Percentiles rank a stretch among this genome's conserved stretches.
Conservation (phyloP, 2,329 filamentous ascomycete species). For the Xylariaceae sp. region DNA sequence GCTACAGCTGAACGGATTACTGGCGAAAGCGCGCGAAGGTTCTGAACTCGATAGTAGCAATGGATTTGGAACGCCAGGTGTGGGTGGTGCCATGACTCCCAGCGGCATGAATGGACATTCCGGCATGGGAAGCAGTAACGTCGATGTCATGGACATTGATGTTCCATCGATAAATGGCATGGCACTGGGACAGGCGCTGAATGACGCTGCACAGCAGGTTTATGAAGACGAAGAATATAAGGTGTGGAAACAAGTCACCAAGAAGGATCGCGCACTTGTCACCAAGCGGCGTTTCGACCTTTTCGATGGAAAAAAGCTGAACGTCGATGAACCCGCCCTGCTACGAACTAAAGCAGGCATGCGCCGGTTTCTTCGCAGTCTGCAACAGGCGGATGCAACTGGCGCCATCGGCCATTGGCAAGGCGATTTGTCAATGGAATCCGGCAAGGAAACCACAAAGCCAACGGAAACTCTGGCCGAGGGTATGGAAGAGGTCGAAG, state of each 20-base stretch:
- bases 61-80: slow-evolving; percentile 77
- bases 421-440: slow-evolving; percentile 41
- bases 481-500: slow-evolving; percentile 86
- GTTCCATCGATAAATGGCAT: slow-evolving; percentile 64
- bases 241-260: slow-evolving; percentile 98
- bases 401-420: slow-evolving; percentile 36
- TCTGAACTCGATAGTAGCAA: slow-evolving; percentile 83
- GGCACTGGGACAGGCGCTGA: slow-evolving; percentile 56
- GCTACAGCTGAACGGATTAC: slow-evolving; percentile 59
- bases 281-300: slow-evolving; percentile 81
- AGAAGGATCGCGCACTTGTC: slow-evolving; percentile 83
- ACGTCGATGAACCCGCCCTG: slow-evolving; percentile 80
- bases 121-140: slow-evolving; percentile 68
- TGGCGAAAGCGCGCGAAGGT: slow-evolving; percentile 58
- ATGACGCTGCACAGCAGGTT: slow-evolving; percentile 64
- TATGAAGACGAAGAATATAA: slow-evolving; percentile 94
- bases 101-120: slow-evolving; percentile 62
- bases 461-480: slow-evolving; percentile 77
- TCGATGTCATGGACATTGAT: slow-evolving; percentile 83
- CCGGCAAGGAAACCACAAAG: slow-evolving; percentile 44
- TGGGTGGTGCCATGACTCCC: slow-evolving; percentile 71
- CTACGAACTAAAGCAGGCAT: slow-evolving; percentile 81
- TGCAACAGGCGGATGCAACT: slow-evolving; percentile 59
- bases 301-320: slow-evolving; percentile 79
- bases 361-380: slow-evolving; percentile 77